Conservation (phyloP, 805 yeast genomes). For the Jamesozyma hellenica region DNA sequence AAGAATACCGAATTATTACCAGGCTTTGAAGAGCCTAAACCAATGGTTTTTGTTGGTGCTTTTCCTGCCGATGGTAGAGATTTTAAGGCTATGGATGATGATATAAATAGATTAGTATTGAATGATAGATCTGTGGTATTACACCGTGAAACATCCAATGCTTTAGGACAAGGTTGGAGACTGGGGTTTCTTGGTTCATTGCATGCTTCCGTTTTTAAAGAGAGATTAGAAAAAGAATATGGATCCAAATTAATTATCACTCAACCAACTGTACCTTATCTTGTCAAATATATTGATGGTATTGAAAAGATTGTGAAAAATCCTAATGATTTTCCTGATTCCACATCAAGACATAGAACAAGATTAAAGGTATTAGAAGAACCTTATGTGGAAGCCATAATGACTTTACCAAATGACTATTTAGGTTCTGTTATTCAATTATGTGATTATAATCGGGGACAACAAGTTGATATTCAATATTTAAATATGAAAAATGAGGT, state of each 20-base stretch:
- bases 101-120: slow-evolving; percentile 75
- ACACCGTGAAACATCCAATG: slow-evolving; percentile 84
- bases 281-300: slow-evolving; percentile 59
- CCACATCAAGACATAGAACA: slow-evolving; percentile 21
- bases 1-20: slow-evolving; percentile 66
- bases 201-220: slow-evolving; percentile 91
- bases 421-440: slow-evolving; percentile 78
- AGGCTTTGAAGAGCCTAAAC: slow-evolving; percentile 93
- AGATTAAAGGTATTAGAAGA: slow-evolving; percentile 48
- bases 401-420: slow-evolving; percentile 85
- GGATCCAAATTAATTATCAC: slow-evolving; percentile 88
- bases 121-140: slow-evolving; percentile 88
- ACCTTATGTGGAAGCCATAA: slow-evolving; percentile 82
- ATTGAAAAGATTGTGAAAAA: slow-evolving; percentile 60
- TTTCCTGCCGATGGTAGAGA: slow-evolving; percentile 93
- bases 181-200: slow-evolving; percentile 88
- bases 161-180: slow-evolving; percentile 97
- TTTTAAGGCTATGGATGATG: slow-evolving; percentile 80
- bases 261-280: slow-evolving; percentile 92
- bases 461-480: slow-evolving; percentile 69
- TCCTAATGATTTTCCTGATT: slow-evolving; percentile 86
- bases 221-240: slow-evolving; percentile 83
- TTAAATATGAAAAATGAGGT: slow-evolving; percentile 67
- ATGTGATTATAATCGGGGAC: slow-evolving; percentile 77
- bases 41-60: slow-evolving; percentile 98